Base-by-base conservation (phyloP, 345 rosid genomes). In the Gossypium mustelinum region DNA sequence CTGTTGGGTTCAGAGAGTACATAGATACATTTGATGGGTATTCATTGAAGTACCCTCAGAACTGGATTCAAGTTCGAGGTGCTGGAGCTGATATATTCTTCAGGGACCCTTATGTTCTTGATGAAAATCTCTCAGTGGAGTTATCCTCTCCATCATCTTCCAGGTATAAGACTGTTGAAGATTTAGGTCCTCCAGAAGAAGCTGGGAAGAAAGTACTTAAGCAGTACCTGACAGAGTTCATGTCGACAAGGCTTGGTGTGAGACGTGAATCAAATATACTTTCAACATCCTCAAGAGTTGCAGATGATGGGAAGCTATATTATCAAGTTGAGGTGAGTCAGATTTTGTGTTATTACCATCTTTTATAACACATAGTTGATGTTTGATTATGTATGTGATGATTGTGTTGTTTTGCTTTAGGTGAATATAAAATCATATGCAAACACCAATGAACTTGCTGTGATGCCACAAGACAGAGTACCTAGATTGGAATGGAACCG, bases 61-160 rank as follows among this genome's bases (percentile, higher is more conserved):
- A 88, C 70, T 90, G 98, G 98, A 88, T 92, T 67, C 97, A 88
- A 78, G 97, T 94, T 27, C 85, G 89, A 72, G 98, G 97, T 17
- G 92, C 97, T 0, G 98, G 97, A 7, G 98, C 98, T 1, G 98
- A 94, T 60, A 89, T 94, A 72, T 92, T 94, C 86, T 94, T 92
- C 84, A 86, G 97, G 75, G 97, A 94, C 72, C 97, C 98, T 51
- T 81, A 55, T 77, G 87, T 91, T 44, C 90, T 94, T 2, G 98
- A 90, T 68, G 98, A 92, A 77, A 94, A 94, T 76, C 76, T 92
- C 52, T 89, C 95, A 0, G 91, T 94, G 75, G 97, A 92, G 85
- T 18, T 94, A 63, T 94, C 98, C 29, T 94, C 98, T 58, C 98
- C 97, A 64, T 94, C 98, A 20, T 94, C 98, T 9, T 94, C 98